A percentile compares a stretch with the other conserved stretches of the same genome.
Evolutionary conservation across 345 rosid species (phyloP).

Genomic region (Laguncularia racemosa): DNA sequence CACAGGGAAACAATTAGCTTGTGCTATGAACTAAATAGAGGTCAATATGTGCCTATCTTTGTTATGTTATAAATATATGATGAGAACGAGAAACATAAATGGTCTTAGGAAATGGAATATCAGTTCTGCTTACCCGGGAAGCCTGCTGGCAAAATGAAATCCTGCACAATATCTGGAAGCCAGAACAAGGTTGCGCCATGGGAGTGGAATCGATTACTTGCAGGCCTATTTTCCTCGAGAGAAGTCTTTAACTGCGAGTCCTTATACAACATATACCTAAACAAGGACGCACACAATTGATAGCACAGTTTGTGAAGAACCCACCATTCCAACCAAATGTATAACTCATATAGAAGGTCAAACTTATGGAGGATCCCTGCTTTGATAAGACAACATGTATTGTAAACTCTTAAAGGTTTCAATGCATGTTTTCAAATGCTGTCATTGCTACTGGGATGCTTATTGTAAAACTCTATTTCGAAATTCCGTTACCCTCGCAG

Average conservation of each 20-base stretch:
- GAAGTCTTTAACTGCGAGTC: slow-evolving; percentile 38
- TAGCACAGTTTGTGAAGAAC: no score
- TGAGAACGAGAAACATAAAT: neutral
- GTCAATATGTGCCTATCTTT: no score
- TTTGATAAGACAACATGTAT: no score
- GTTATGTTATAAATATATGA: neutral
- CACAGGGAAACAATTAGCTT: neutral
- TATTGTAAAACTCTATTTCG: no score
- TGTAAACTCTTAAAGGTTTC: no score
- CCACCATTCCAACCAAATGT: no score
- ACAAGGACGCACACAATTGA: slow-evolving; percentile 1
- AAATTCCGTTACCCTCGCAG: no score
- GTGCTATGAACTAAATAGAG: no score
- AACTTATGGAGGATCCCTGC: neutral
- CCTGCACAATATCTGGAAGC: slow-evolving; percentile 59
- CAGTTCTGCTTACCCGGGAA: slow-evolving; percentile 56
- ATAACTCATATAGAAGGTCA: no score
- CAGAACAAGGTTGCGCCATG: slow-evolving; percentile 30
- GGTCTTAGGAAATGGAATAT: no score
- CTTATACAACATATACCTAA: slow-evolving; percentile 58
- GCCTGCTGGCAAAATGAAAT: slow-evolving; percentile 74
- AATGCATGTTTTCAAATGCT: no score
- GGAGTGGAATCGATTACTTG: slow-evolving; percentile 11
- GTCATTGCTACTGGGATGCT: no score
- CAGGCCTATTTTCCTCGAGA: slow-evolving; percentile 24